Conservation (phyloP, 2,329 filamentous ascomycete species). For the Penicillium griseofulvum region DNA sequence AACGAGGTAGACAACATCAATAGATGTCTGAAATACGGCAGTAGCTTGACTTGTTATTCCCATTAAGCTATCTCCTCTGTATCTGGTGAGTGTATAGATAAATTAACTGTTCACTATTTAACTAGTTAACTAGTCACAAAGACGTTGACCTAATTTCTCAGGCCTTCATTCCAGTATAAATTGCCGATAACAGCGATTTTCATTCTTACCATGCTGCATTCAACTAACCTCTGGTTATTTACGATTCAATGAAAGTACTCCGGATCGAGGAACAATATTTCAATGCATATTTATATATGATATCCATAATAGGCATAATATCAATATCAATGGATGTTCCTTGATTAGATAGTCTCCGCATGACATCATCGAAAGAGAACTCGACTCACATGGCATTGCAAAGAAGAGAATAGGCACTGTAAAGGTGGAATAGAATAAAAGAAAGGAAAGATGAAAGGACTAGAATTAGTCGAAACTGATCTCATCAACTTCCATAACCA, state of each 20-base stretch:
- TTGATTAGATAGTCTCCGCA: slow-evolving; percentile 14
- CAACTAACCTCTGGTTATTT: background rate
- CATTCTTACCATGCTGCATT: background rate
- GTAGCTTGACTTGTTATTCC: too few relatives aligned
- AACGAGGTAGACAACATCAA: background rate
- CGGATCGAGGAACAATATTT: background rate
- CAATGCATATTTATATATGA: background rate
- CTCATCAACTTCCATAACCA: background rate
- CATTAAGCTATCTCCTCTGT: background rate
- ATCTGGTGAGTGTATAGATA: background rate
- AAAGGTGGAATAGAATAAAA: background rate
- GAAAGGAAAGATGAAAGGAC: background rate
- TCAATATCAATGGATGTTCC: background rate
- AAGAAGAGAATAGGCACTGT: too few relatives aligned
- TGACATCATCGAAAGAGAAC: slow-evolving; percentile 21
- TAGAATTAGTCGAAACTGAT: background rate
- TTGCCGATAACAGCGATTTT: background rate
- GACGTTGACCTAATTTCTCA: background rate
- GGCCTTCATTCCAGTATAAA: background rate
- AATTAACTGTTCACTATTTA: background rate
- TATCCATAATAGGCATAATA: background rate
- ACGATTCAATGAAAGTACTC: background rate
- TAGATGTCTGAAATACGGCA: too few relatives aligned
- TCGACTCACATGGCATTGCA: background rate
- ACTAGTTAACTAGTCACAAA: too few relatives aligned